phyloP scores from a whole-genome alignment of 176 grass and related monocot genomes.

The Phoenix dactylifera region DNA sequence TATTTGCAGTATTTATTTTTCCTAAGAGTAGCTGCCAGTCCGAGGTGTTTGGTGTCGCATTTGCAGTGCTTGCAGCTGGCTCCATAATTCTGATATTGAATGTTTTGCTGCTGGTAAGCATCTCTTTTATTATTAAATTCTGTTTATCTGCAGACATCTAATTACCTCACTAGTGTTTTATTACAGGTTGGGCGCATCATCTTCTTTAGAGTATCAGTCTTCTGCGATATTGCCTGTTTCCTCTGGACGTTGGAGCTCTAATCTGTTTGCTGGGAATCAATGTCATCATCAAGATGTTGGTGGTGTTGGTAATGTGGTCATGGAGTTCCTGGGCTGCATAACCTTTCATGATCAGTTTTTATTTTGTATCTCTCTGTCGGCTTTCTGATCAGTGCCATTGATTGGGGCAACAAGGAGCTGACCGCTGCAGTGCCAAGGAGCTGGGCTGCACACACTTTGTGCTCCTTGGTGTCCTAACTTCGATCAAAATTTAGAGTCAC shows the following conservation, averaged over 20 bases:
- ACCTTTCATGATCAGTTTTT: not conserved
- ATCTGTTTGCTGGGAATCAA: not conserved
- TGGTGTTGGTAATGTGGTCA: not conserved
- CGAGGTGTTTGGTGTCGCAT: not conserved
- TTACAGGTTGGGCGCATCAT: not conserved
- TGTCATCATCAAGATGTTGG: not conserved
- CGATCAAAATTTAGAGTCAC: no score
- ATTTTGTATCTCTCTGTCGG: not conserved
- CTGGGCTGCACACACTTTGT: no score
- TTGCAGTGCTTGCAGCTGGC: not conserved
- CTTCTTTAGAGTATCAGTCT: not conserved
- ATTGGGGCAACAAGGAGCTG: not conserved
- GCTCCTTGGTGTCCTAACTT: no score
- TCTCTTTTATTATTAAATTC: not conserved
- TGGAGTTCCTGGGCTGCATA: not conserved
- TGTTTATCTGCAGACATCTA: no score
- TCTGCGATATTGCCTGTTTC: not conserved
- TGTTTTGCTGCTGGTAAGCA: constrained; percentile 3
- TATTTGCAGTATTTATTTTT: no score
- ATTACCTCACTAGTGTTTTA: not conserved
- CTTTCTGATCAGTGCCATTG: not conserved
- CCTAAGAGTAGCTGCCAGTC: not conserved
- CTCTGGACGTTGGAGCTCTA: not conserved
- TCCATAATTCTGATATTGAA: not conserved
- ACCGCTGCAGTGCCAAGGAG: no score